Percentiles rank a stretch among this genome's conserved stretches.
Conservation (phyloP, 2,329 filamentous ascomycete species). For the Achaetomium macrosporum region DNA sequence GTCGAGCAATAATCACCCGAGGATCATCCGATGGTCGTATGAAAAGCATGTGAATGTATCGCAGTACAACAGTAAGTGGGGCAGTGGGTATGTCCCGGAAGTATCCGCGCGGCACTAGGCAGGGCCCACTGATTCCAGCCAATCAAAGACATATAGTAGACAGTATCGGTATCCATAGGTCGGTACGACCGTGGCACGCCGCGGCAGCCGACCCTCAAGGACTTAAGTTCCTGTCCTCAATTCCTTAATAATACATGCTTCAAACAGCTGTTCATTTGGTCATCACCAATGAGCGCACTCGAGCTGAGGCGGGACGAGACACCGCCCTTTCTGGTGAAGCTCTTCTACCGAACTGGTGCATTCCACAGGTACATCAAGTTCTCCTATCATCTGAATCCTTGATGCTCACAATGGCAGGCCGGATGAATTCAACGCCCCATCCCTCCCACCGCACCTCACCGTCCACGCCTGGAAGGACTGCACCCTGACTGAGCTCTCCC, state of each 20-base stretch:
- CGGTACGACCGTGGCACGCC: too few relatives aligned
- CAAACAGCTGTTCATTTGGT: not conserved
- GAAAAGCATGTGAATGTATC: too few relatives aligned
- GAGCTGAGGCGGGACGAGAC: constrained; percentile 59
- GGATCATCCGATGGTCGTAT: too few relatives aligned
- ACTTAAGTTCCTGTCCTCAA: not conserved
- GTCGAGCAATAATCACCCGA: too few relatives aligned
- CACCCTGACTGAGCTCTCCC: constrained; percentile 73
- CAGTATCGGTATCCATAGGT: too few relatives aligned
- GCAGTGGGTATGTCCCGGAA: too few relatives aligned
- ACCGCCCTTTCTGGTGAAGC: constrained; percentile 76
- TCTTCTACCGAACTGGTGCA: constrained; percentile 71
- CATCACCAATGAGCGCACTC: constrained; percentile 16
- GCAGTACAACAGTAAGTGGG: too few relatives aligned
- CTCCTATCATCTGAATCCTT: not conserved
- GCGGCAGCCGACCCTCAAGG: too few relatives aligned
- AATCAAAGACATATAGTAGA: too few relatives aligned
- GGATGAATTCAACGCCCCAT: constrained; percentile 59
- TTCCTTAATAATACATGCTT: not conserved
- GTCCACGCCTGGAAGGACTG: constrained; percentile 85
- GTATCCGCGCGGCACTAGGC: too few relatives aligned
- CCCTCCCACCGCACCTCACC: constrained; percentile 61
- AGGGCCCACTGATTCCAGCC: too few relatives aligned
- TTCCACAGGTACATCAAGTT: constrained; percentile 57
- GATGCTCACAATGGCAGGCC: constrained; percentile 40